A percentile compares a stretch with the other conserved stretches of the same genome.
Evolutionary conservation across 2,329 filamentous ascomycete genomes (phyloP).

Genomic region (Colletotrichum melonis): DNA sequence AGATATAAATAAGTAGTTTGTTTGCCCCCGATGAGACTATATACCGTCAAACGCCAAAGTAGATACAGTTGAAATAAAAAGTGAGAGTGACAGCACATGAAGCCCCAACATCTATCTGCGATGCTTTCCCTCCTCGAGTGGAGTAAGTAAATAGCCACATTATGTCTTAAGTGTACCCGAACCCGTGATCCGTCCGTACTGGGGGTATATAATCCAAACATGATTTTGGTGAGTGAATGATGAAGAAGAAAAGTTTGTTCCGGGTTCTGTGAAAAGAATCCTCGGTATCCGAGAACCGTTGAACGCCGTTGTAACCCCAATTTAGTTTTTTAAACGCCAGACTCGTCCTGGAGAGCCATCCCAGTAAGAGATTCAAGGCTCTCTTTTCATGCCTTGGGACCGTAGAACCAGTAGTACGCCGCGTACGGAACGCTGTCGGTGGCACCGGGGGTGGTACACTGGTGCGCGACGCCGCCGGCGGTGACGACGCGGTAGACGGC

Average conservation of each 20-base stretch:
- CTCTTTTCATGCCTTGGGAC: slow-evolving; percentile 37
- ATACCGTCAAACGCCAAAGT: slow-evolving; percentile 7
- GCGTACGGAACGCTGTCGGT: slow-evolving; percentile 65
- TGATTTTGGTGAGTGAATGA: slow-evolving; percentile 3
- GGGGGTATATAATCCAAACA: slow-evolving; percentile 27
- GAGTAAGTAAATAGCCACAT: background rate
- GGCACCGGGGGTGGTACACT: slow-evolving; percentile 54
- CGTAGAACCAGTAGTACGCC: slow-evolving; percentile 70
- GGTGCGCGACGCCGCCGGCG: slow-evolving; percentile 59
- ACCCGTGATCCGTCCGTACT: background rate
- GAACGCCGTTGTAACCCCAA: background rate
- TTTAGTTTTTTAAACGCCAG: slow-evolving; percentile 4
- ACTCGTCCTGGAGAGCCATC: background rate
- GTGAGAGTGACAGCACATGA: background rate
- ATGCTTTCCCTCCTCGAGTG: background rate
- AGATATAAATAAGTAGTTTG: background rate
- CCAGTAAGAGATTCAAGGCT: background rate
- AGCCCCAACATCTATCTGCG: background rate
- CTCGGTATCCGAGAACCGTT: background rate
- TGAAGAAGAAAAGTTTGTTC: background rate
- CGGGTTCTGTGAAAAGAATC: background rate
- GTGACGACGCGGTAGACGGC: slow-evolving; percentile 67
- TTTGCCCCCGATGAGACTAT: background rate
- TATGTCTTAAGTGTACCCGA: background rate
- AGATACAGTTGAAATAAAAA: slow-evolving; percentile 9